Evolutionary conservation across 495 filamentous ascomycete genomes (phyloP).

Genomic region (Cairneyella variabilis): DNA sequence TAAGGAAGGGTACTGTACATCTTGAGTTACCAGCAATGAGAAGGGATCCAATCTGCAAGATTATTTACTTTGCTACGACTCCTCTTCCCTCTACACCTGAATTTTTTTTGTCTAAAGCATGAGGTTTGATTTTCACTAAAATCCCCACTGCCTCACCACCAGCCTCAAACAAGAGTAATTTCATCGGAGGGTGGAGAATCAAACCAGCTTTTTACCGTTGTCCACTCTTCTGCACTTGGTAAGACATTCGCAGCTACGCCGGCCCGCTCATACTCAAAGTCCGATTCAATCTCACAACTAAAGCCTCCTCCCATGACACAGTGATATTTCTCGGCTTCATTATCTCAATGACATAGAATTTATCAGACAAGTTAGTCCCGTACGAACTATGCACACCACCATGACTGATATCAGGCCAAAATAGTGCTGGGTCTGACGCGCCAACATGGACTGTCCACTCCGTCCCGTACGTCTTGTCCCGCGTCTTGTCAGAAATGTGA

Average conservation of each 20-base stretch:
- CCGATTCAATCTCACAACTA: neutral
- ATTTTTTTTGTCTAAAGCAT: no score
- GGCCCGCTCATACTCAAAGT: neutral
- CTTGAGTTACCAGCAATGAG: no score
- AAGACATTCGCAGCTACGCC: neutral
- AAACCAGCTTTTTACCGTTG: conserved; percentile 1
- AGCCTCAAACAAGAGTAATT: neutral
- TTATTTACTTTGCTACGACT: no score
- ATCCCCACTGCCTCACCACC: no score
- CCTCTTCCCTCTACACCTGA: no score
- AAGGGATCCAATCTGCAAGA: no score
- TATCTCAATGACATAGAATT: neutral
- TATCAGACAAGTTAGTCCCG: neutral
- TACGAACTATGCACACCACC: neutral
- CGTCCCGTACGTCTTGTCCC: neutral
- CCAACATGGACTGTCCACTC: neutral
- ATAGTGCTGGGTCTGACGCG: neutral
- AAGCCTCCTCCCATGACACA: neutral
- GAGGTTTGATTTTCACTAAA: no score
- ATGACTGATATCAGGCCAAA: neutral
- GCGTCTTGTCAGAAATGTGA: neutral
- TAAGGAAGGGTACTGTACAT: no score
- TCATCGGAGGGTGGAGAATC: neutral
- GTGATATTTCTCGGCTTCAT: neutral
- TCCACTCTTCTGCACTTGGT: neutral